phyloP scores from a whole-genome alignment of 1,284 basidiomycete genomes.

The Ustilago trichophora region DNA sequence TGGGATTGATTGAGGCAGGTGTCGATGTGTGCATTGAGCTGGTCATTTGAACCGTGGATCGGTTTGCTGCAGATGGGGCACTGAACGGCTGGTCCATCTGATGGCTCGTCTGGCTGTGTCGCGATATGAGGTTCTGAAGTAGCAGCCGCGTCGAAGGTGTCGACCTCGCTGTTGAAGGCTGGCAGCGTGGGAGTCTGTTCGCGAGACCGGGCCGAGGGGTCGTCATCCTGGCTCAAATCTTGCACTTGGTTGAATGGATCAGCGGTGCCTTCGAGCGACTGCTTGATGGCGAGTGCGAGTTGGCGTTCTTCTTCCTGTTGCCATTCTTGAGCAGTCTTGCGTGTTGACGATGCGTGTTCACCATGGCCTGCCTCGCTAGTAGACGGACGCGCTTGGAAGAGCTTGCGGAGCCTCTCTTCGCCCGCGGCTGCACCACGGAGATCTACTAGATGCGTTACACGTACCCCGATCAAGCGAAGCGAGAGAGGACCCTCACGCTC shows the following conservation, averaged over 20 bases:
- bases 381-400: conserved; percentile 18
- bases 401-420: conserved; percentile 31
- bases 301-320: conserved; percentile 44
- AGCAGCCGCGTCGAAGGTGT: too few species aligned
- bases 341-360: background rate
- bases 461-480: conserved; percentile 58
- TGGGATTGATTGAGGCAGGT: conserved; percentile 34
- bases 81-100: conserved; percentile 1
- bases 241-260: conserved; percentile 24
- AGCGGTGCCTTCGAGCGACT: conserved; percentile 23
- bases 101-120: background rate
- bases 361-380: background rate
- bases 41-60: conserved; percentile 27
- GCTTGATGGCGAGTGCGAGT: conserved; percentile 40
- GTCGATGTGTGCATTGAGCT: conserved; percentile 52
- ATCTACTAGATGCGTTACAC: conserved; percentile 53
- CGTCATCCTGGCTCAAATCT: conserved; percentile 35
- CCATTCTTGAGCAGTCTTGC: conserved; percentile 25
- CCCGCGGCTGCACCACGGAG: conserved; percentile 38
- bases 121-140: background rate
- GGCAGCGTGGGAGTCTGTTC: background rate
- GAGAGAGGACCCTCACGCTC: conserved; percentile 32
- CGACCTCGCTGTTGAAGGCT: too few species aligned
- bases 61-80: conserved; percentile 39
- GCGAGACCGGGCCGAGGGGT: background rate